Percentiles rank a stretch among this genome's conserved stretches.
Conservation (phyloP, 2,329 filamentous ascomycete species). For the Hypocreales sp. region DNA sequence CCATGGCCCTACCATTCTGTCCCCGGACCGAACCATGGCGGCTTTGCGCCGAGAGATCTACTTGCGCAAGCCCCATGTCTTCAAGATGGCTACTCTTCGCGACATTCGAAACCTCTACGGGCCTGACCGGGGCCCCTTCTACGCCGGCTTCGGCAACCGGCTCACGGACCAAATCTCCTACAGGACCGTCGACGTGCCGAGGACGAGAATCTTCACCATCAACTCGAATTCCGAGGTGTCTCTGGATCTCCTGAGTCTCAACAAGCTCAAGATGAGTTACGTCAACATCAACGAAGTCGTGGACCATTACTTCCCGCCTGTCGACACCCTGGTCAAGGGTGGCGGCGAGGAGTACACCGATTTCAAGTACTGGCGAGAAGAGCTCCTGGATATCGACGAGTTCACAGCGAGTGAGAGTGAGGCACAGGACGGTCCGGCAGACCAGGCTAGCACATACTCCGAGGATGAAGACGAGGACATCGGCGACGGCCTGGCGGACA, state of each 20-base stretch:
- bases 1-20: constrained; percentile 85
- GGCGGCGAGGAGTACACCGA: constrained; percentile 93
- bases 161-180: constrained; percentile 94
- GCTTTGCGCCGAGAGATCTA: constrained; percentile 87
- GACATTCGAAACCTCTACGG: constrained; percentile 87
- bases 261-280: constrained; percentile 93
- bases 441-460: constrained; percentile 26
- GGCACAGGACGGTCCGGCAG: constrained; percentile 33
- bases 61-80: constrained; percentile 89
- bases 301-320: constrained; percentile 94
- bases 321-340: constrained; percentile 70
- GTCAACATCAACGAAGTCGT: constrained; percentile 95
- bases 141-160: constrained; percentile 92
- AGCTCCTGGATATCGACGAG: constrained; percentile 69
- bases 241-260: constrained; percentile 75
- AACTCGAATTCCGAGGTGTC: constrained; percentile 95
- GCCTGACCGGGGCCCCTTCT: constrained; percentile 67
- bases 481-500: constrained; percentile 31
- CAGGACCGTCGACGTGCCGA: constrained; percentile 87
- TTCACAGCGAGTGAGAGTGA: constrained; percentile 70
- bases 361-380: constrained; percentile 90
- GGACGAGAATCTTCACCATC: constrained; percentile 93
- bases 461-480: constrained; percentile 27
- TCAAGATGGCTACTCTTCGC: constrained; percentile 96
- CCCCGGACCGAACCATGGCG: constrained; percentile 87